Evolutionary conservation across 1,284 basidiomycete genomes (phyloP).

Genomic region (Ceratobasidium sp.): DNA sequence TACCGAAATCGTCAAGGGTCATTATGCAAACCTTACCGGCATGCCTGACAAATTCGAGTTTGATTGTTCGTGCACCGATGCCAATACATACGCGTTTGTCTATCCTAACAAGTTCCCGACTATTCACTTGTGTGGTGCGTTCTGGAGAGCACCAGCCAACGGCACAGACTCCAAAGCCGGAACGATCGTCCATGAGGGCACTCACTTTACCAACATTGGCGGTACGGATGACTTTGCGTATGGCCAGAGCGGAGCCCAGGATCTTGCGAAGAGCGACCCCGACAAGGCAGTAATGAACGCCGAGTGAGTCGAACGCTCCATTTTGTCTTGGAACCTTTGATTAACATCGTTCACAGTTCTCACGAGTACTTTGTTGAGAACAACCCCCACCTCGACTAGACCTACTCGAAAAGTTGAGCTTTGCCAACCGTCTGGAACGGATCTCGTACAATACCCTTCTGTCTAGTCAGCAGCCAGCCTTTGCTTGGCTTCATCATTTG

Average conservation of each 20-base stretch:
- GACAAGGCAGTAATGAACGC: slow-evolving; percentile 35
- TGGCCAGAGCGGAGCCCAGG: slow-evolving; percentile 23
- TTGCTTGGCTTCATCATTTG: not conserved
- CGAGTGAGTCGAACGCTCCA: slow-evolving; percentile 18
- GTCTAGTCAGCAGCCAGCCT: not conserved
- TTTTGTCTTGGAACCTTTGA: not conserved
- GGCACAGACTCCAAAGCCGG: slow-evolving; percentile 41
- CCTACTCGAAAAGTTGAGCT: not conserved
- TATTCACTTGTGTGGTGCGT: slow-evolving; percentile 39
- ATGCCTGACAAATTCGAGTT: slow-evolving; percentile 30
- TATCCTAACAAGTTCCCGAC: slow-evolving; percentile 36
- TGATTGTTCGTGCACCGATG: slow-evolving; percentile 36
- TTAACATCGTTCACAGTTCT: slow-evolving; percentile 2
- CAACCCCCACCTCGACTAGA: slow-evolving; percentile 24
- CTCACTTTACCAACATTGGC: slow-evolving; percentile 36
- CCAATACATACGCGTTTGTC: slow-evolving; percentile 38
- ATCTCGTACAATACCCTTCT: not conserved
- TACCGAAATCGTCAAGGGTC: slow-evolving; percentile 34
- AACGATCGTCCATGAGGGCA: slow-evolving; percentile 38
- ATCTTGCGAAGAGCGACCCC: slow-evolving; percentile 17
- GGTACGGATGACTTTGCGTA: slow-evolving; percentile 37
- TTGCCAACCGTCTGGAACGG: not conserved
- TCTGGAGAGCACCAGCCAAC: slow-evolving; percentile 37
- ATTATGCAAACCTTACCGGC: slow-evolving; percentile 30
- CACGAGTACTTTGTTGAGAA: slow-evolving; percentile 38